Conservation (phyloP, 768 basidiomycete genomes). For the Cantharellus anzutake region DNA sequence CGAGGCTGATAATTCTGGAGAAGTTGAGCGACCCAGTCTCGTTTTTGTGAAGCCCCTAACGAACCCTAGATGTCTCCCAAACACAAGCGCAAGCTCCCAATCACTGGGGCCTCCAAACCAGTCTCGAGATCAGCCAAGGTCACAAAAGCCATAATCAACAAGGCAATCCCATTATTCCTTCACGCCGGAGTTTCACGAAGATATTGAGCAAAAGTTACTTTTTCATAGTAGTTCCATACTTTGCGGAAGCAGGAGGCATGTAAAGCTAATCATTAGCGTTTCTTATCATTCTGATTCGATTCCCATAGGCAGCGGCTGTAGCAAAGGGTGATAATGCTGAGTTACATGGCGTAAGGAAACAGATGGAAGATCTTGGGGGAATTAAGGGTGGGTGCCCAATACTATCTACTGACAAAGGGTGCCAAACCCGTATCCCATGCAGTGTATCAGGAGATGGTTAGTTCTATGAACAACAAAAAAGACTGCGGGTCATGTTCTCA, state of each 20-base stretch:
- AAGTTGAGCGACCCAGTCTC: too few species aligned
- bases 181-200: not conserved
- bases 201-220: not conserved
- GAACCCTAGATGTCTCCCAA: too few species aligned
- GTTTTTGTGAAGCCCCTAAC: too few species aligned
- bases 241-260: not conserved
- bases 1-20: too few species aligned
- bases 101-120: not conserved
- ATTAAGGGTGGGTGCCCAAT: not conserved
- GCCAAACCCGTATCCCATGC: not conserved
- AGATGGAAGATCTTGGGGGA: not conserved
- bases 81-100: not conserved
- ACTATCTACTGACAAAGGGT: not conserved
- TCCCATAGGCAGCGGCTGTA: not conserved
- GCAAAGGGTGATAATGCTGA: not conserved
- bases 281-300: too few species aligned
- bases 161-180: not conserved
- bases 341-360: not conserved
- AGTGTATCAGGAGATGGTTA: not conserved
- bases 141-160: not conserved
- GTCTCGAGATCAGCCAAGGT: not conserved
- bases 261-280: not conserved
- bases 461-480: not conserved
- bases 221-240: not conserved
- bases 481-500: not conserved